Evolutionary conservation across 2,329 filamentous ascomycete species (phyloP), one percentile per base, ranked within the genome.

Genomic region (Phoma sp.): DNA sequence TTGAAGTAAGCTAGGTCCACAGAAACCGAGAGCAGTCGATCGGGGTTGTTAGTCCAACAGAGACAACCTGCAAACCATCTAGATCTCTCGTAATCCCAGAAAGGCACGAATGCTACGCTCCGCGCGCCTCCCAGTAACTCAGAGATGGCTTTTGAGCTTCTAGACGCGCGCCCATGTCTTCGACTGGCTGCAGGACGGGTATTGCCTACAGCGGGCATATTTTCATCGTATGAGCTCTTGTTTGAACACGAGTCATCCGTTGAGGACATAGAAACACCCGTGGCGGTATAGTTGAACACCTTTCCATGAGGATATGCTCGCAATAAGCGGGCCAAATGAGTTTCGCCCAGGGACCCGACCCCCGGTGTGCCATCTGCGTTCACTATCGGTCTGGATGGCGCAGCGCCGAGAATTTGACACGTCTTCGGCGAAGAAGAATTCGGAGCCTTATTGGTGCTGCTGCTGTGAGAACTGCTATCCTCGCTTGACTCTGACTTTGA

Each of bases 51-150:
- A 6, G 64, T 72, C 73, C 73, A 76, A 23, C 69, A 71, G 1
- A 75, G 43, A 48, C 70, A 73, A 3, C 70, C 71, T 1, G 72
- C 70, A 38, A 73, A 75, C 68, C 73, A 76, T 26, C 72, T 59
- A 1, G 70, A 68, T 18, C 70, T 61, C 11, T 73, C 69, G 23
- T 68, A 75, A 33, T 78, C 73, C 71, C 74, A 76, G 20, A 78
- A 67, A 4, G 76, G 76, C 15, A 76, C 61, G 26, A 76, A 74
- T 12, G 72, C 66, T 5, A 76, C 62, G 50, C 72, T 72, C 15
- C 69, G 64, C 9, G 73, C 74, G 10, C 56, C 59, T 2, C 66
- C 71, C 32, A 84, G 82, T 5, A 85, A 72, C 26, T 81, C 83
- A 11, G 76, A 80, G 2, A 86, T 73, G 29, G 85, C 84, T 5